Conservation (phyloP, 176 grass and related monocot species). For the Phoenix roebelenii region DNA sequence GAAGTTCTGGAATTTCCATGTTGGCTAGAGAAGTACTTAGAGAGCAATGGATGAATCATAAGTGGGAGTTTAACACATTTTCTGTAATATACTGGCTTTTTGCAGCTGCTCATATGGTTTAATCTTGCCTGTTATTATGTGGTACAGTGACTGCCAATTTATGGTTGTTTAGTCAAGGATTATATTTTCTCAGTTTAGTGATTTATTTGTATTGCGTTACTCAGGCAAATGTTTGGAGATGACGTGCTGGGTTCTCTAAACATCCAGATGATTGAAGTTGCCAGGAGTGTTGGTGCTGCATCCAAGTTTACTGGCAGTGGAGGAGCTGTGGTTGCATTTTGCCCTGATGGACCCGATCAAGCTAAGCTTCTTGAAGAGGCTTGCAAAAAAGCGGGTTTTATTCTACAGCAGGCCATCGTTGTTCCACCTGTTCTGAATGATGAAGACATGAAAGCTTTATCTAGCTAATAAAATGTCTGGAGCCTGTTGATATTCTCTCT, state of each 20-base stretch:
- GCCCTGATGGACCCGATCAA: constrained; percentile 38
- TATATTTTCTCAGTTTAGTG: background rate
- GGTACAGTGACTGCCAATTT: too few species aligned
- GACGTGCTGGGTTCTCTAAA: constrained; percentile 52
- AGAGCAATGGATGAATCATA: too few species aligned
- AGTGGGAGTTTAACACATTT: too few species aligned
- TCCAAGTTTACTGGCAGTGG: constrained; percentile 76
- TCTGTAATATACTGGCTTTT: too few species aligned
- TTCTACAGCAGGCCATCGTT: constrained; percentile 32
- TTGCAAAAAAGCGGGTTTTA: constrained; percentile 42
- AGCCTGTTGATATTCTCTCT: too few species aligned
- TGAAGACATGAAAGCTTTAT: constrained; percentile 28
- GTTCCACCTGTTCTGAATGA: constrained; percentile 25
- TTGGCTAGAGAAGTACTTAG: too few species aligned
- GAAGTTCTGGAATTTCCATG: too few species aligned
- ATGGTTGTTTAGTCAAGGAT: too few species aligned
- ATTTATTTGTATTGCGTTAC: background rate
- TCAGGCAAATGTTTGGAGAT: constrained; percentile 86
- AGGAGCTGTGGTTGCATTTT: constrained; percentile 52
- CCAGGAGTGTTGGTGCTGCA: constrained; percentile 43
- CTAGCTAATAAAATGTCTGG: constrained; percentile 1
- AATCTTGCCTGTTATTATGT: too few species aligned
- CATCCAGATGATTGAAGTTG: constrained; percentile 74
- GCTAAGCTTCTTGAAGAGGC: constrained; percentile 26
- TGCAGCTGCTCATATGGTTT: too few species aligned